Percentiles rank a stretch among this genome's conserved stretches.
These are phyloP conservation scores for Hordeum marinum DNA, from an alignment of 176 grass and related monocot species.

Conservation along the genomic window DNA sequence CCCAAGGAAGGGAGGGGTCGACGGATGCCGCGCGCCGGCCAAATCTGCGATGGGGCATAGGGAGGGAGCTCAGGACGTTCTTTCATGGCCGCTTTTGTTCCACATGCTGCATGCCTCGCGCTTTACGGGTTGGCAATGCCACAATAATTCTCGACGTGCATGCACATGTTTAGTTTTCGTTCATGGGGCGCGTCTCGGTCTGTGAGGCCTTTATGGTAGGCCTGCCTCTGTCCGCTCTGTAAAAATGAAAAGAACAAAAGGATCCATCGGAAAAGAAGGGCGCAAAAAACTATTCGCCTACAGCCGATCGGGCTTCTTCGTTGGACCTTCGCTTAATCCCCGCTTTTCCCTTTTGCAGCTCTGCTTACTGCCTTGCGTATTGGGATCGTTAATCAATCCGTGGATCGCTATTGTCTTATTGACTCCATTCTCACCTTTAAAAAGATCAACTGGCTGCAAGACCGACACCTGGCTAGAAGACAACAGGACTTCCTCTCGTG, in stretches of 20 bases:
- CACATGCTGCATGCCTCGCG: constrained; percentile 45
- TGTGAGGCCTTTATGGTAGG: constrained; percentile 52
- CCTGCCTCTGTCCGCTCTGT: constrained; percentile 34
- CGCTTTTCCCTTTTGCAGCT: constrained; percentile 32
- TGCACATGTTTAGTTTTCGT: constrained; percentile 38
- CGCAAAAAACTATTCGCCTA: constrained; percentile 20
- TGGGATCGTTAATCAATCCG: constrained; percentile 35
- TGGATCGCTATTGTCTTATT: neutral
- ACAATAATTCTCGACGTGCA: constrained; percentile 31
- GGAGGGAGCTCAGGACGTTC: constrained; percentile 38
- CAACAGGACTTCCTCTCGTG: too few relatives aligned
- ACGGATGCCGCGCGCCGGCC: constrained; percentile 29
- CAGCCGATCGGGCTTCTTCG: constrained; percentile 35
- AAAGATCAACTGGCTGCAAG: too few relatives aligned
- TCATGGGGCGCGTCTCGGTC: neutral
- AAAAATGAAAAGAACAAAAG: constrained; percentile 21
- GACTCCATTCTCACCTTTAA: neutral
- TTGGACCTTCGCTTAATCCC: constrained; percentile 32
- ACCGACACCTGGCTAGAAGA: too few relatives aligned
- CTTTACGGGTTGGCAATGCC: constrained; percentile 64
- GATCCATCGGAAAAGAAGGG: neutral
- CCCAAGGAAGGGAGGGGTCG: neutral
- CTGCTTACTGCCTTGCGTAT: constrained; percentile 22
- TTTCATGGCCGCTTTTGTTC: constrained; percentile 49
- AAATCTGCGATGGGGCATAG: constrained; percentile 43